phyloP scores from a whole-genome alignment of 441 rosid genomes.

The Gossypium davidsonii region DNA sequence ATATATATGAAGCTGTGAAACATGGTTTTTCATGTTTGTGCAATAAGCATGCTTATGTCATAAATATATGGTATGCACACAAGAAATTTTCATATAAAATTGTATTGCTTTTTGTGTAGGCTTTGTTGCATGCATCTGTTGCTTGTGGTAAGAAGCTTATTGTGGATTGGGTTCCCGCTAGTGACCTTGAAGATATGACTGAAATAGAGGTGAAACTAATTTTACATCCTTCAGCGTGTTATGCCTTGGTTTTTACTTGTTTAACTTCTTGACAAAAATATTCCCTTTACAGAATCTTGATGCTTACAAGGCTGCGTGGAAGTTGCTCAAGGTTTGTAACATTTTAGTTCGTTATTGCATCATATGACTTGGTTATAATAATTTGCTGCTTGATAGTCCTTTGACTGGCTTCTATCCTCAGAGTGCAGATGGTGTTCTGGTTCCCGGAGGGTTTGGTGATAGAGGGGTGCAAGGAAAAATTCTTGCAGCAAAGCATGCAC shows the following conservation, averaged over 20 bases:
- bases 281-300: constrained; percentile 41
- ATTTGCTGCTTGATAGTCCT: not conserved
- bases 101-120: constrained; percentile 37
- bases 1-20: no score
- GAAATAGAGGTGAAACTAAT: constrained; percentile 43
- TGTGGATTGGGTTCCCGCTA: constrained; percentile 80
- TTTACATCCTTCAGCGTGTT: constrained; percentile 1
- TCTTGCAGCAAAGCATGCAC: constrained; percentile 73
- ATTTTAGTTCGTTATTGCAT: not conserved
- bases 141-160: constrained; percentile 56
- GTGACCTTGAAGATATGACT: constrained; percentile 57
- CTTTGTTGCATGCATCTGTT: constrained; percentile 92
- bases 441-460: constrained; percentile 97
- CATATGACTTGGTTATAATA: not conserved
- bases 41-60: no score
- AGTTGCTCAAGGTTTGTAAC: constrained; percentile 46
- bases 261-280: constrained; percentile 18
- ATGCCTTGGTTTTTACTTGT: not conserved
- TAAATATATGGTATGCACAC: no score
- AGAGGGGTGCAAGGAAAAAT: constrained; percentile 96
- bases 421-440: constrained; percentile 91
- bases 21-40: no score
- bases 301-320: constrained; percentile 58
- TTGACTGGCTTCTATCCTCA: constrained; percentile 25
- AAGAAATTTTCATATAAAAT: not conserved